phyloP scores from a whole-genome alignment of 73 alveolate genomes.

The Symbiodinium natans region DNA sequence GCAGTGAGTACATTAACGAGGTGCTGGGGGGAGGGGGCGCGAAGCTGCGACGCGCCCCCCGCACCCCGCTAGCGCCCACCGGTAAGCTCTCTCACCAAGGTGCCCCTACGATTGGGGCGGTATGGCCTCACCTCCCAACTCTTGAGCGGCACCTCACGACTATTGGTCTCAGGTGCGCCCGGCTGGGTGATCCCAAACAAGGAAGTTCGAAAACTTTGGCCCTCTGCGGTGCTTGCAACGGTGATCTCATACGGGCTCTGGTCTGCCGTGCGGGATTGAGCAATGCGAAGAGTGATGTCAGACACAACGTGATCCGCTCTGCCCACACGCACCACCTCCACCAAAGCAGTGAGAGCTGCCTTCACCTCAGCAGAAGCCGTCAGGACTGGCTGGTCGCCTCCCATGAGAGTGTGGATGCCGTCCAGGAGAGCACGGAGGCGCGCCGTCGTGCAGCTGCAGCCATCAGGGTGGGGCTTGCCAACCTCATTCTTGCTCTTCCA shows the following conservation, averaged over 20 bases:
- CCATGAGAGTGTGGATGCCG: neutral
- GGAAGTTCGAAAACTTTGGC: neutral
- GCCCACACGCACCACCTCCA: neutral
- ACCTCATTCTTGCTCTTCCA: neutral
- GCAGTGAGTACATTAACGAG: neutral
- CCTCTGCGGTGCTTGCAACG: neutral
- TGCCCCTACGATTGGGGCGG: constrained; percentile 31
- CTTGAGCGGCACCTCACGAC: neutral
- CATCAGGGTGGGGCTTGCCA: constrained; percentile 10
- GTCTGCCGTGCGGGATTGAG: neutral
- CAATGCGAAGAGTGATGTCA: neutral
- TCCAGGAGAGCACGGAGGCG: neutral
- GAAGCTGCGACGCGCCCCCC: neutral
- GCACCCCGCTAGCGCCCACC: neutral
- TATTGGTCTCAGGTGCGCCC: neutral
- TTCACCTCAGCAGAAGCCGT: neutral
- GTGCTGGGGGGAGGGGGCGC: neutral
- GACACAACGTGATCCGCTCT: neutral
- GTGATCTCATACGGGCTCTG: constrained; percentile 32
- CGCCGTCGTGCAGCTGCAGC: neutral
- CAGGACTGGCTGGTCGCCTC: neutral
- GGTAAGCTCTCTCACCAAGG: constrained; percentile 2
- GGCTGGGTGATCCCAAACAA: neutral
- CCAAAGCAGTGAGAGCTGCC: neutral
- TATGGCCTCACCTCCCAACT: constrained; percentile 21